Evolutionary conservation across 768 basidiomycete species (phyloP).

Genomic region (Suillus placidus): DNA sequence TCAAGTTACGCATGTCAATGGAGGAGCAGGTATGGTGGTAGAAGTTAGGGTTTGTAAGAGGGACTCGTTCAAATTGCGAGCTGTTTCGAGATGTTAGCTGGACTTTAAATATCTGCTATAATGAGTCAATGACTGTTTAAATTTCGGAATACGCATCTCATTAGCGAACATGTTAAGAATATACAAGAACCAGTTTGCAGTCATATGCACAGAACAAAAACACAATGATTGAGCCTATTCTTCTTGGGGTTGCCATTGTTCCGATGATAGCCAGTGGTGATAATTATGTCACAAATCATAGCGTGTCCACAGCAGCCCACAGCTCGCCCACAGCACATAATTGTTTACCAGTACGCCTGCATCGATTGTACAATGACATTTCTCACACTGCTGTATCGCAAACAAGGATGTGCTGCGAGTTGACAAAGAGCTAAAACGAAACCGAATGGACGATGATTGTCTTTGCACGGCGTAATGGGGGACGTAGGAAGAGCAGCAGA

Average conservation of each 20-base stretch:
- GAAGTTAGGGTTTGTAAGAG: neutral
- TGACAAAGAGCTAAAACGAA: neutral
- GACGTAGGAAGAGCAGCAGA: too few relatives aligned
- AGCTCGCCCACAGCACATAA: constrained; percentile 1
- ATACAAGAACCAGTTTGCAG: neutral
- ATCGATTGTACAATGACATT: neutral
- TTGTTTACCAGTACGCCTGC: neutral
- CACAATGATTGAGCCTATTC: neutral
- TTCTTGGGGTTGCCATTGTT: neutral
- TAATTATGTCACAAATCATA: neutral
- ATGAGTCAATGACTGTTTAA: neutral
- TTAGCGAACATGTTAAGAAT: neutral
- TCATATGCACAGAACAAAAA: neutral
- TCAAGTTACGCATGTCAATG: neutral
- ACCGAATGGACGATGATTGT: neutral
- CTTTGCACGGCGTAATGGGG: neutral
- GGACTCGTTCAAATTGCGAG: neutral
- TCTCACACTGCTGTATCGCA: neutral
- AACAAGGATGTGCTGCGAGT: neutral
- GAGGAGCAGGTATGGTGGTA: neutral
- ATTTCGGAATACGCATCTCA: neutral
- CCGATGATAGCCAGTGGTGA: neutral
- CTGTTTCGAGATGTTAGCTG: neutral
- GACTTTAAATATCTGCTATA: neutral
- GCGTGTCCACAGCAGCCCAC: neutral